Evolutionary conservation across 2,329 filamentous ascomycete species (phyloP).

Genomic region (Proliferodiscus dingleyae): DNA sequence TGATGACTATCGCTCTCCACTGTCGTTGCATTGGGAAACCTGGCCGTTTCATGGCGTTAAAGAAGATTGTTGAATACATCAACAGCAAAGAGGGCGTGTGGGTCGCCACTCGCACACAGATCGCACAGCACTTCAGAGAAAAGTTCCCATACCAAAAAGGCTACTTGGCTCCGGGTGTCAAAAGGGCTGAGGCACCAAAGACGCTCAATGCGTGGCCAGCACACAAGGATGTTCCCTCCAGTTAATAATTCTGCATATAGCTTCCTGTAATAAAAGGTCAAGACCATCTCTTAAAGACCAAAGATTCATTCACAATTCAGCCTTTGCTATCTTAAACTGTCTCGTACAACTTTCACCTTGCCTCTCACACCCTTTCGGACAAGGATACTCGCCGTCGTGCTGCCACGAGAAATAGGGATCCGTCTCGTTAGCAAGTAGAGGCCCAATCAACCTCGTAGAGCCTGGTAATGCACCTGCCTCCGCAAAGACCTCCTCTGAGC

Average conservation of each 20-base stretch:
- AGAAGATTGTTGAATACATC: constrained; percentile 50
- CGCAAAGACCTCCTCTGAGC: constrained; percentile 42
- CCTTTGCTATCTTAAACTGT: not conserved
- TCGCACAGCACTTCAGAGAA: constrained; percentile 43
- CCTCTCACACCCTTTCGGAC: constrained; percentile 21
- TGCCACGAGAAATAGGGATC: constrained; percentile 52
- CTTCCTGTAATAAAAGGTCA: not conserved
- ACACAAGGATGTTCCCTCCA: constrained; percentile 22
- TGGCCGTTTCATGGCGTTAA: constrained; percentile 45
- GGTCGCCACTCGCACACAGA: constrained; percentile 49
- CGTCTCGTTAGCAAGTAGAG: constrained; percentile 47
- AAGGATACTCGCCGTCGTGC: constrained; percentile 33
- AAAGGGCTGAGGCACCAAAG: constrained; percentile 19
- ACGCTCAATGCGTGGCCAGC: constrained; percentile 20
- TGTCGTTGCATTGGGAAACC: constrained; percentile 49
- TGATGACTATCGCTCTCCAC: constrained; percentile 54
- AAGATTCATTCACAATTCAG: constrained; percentile 4
- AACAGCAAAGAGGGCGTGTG: constrained; percentile 46
- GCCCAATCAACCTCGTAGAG: constrained; percentile 38
- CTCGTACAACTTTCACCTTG: constrained; percentile 7
- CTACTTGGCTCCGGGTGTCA: constrained; percentile 20
- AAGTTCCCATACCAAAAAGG: constrained; percentile 24
- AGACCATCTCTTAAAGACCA: constrained; percentile 1
- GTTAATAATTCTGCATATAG: constrained; percentile 3
- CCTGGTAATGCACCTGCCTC: constrained; percentile 35